Conservation (phyloP, 768 basidiomycete genomes). For the Pleurotus tuoliensis region DNA sequence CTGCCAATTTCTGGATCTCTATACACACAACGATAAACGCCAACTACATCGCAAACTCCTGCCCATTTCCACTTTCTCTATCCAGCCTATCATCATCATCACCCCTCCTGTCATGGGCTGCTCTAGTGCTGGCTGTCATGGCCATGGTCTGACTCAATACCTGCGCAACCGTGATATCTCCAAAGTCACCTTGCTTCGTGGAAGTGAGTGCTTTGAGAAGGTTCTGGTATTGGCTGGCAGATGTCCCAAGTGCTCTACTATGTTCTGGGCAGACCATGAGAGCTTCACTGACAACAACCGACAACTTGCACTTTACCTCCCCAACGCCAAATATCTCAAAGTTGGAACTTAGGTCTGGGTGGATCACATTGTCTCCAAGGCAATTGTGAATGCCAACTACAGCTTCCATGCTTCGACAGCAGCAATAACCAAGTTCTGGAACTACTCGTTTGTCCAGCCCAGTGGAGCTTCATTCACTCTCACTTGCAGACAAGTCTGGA, state of each 20-base stretch:
- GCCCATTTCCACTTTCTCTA: background rate
- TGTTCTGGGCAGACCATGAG: constrained; percentile 18
- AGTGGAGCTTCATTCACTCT: background rate
- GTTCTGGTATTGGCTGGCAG: no score
- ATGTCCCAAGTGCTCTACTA: no score
- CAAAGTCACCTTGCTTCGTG: no score
- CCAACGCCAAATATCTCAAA: constrained; percentile 12
- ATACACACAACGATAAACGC: background rate
- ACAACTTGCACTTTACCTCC: constrained; percentile 3
- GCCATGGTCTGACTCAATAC: no score
- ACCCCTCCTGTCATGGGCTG: background rate
- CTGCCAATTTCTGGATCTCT: background rate
- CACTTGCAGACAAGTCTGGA: constrained; percentile 14
- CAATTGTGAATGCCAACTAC: constrained; percentile 5
- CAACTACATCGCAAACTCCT: background rate
- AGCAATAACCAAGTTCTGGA: no score
- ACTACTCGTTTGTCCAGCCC: background rate
- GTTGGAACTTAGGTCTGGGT: constrained; percentile 12
- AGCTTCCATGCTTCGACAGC: no score
- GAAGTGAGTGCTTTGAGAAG: no score
- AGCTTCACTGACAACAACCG: background rate
- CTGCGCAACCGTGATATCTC: no score
- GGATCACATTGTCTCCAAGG: constrained; percentile 11
- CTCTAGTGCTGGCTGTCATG: background rate
- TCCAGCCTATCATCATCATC: background rate